phyloP scores from a whole-genome alignment of 345 rosid genomes.

The Populus alba region DNA sequence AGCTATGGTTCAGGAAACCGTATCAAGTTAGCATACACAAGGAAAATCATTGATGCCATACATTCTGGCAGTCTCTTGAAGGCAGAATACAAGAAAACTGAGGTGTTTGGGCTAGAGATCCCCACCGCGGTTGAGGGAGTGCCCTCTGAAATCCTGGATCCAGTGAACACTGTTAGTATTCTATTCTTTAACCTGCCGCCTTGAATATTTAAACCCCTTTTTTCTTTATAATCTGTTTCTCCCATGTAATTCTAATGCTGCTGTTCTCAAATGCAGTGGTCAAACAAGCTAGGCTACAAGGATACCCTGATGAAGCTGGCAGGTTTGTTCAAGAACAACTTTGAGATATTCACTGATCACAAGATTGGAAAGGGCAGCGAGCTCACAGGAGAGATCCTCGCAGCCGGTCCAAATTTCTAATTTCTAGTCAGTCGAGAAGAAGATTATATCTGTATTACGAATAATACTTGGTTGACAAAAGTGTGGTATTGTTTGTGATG shows the following conservation, averaged over 20 bases:
- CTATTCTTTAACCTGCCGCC: background rate
- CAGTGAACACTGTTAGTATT: slow-evolving; percentile 63
- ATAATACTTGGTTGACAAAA: too few species aligned
- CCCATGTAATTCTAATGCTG: background rate
- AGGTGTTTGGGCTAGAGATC: slow-evolving; percentile 81
- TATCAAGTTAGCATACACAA: slow-evolving; percentile 75
- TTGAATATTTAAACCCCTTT: background rate
- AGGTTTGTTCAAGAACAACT: slow-evolving; percentile 80
- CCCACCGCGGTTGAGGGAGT: slow-evolving; percentile 73
- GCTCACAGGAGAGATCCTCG: slow-evolving; percentile 73
- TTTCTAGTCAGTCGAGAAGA: background rate
- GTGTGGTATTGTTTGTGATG: too few species aligned
- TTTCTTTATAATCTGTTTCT: background rate
- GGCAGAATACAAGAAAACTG: slow-evolving; percentile 64
- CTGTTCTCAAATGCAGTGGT: slow-evolving; percentile 54
- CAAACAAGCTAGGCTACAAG: slow-evolving; percentile 72
- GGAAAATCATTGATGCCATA: slow-evolving; percentile 88
- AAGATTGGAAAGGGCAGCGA: slow-evolving; percentile 75
- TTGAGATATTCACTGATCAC: slow-evolving; percentile 65
- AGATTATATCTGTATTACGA: too few species aligned
- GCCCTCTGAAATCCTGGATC: slow-evolving; percentile 83
- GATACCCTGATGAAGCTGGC: slow-evolving; percentile 77
- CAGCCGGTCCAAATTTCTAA: slow-evolving; percentile 81
- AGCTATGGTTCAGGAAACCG: slow-evolving; percentile 86
- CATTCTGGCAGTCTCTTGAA: slow-evolving; percentile 75